Evolutionary conservation across 108 stramenopile genomes (phyloP).

Genomic region (Cyclotella cryptica): DNA sequence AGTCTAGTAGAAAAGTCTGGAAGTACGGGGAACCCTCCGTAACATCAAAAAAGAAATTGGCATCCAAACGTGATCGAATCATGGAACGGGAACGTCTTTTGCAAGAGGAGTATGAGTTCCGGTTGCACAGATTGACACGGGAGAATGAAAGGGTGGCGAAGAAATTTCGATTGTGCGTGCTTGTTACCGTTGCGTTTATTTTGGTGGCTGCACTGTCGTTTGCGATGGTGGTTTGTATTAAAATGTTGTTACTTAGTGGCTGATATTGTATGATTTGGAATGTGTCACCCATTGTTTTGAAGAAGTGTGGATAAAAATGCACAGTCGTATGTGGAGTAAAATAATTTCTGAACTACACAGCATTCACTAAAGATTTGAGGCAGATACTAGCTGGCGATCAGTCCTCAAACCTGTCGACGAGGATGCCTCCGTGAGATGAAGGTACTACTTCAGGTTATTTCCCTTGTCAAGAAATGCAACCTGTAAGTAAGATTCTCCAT

Average conservation of each 20-base stretch:
- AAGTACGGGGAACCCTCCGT: constrained; percentile 35
- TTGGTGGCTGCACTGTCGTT: constrained; percentile 37
- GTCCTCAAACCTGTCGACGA: no score
- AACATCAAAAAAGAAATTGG: constrained; percentile 7
- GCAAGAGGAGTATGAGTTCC: constrained; percentile 47
- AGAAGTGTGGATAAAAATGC: neutral
- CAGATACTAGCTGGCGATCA: no score
- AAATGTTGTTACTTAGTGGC: constrained; percentile 27
- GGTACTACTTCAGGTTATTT: no score
- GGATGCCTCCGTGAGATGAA: no score
- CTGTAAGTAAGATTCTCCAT: no score
- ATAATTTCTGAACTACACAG: no score
- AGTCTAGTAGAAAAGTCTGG: constrained; percentile 32
- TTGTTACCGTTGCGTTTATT: constrained; percentile 38
- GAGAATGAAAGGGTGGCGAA: constrained; percentile 32
- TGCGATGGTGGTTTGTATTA: constrained; percentile 41
- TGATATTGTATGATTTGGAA: neutral
- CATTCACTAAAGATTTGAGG: no score
- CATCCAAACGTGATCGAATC: constrained; percentile 28
- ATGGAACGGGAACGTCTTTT: constrained; percentile 42
- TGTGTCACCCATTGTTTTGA: neutral
- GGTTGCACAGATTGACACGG: constrained; percentile 14
- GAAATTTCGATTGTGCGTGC: constrained; percentile 40
- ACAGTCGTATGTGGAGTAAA: no score
- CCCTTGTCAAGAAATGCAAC: no score